Base-by-base conservation (phyloP, 2,329 filamentous ascomycete species). In the Aureobasidium leucospermi region DNA sequence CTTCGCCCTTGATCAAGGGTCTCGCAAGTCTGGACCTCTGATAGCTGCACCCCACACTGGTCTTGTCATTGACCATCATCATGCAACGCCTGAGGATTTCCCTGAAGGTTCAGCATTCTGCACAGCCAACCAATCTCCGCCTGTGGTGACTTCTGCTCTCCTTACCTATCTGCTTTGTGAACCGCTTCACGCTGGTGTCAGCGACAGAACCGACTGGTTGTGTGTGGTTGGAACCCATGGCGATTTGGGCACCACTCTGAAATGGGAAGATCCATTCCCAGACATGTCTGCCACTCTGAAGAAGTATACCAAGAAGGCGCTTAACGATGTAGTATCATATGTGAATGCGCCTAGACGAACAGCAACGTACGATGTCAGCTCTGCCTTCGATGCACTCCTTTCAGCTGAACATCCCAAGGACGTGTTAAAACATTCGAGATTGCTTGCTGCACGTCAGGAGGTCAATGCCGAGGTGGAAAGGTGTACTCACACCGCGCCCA, bases 1-100 rank as follows among this genome's bases (percentile, higher is more conserved):
- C 58, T 84, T 88, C 67, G 77, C 87, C 1, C 74, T 88, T 4
- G 85, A 87, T 63, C 85, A 88, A 68, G 85, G 85, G 13, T 85
- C 84, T 42, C 76, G 81, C 15, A 75, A 74, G 45, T 79, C 78
- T 0, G 77, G 78, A 4, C 78, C 83, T 1, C 69, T 88, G 10
- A 75, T 85, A 23, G 76, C 81, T 38, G 64, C 65, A 1, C 68
- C 75, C 0, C 77, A 81, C 51, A 79, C 75, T 52, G 79, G 78
- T 1, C 70, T 88, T 3, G 72, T 89, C 11, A 84, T 88, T 61
- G 85, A 88, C 65, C 85, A 88, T 61, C 86, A 88, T 67, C 76
- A 81, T 62, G 73, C 76, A 32, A 72, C 73, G 61, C 77, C 79
- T n/a, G 74, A 79, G 8, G 80, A 83, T 45, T 87, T 87, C 61